A percentile compares a stretch with the other conserved stretches of the same genome.
These are phyloP conservation scores for Ammopiptanthus mongolicus DNA, from an alignment of 306 rosid species.

Conservation along the genomic window DNA sequence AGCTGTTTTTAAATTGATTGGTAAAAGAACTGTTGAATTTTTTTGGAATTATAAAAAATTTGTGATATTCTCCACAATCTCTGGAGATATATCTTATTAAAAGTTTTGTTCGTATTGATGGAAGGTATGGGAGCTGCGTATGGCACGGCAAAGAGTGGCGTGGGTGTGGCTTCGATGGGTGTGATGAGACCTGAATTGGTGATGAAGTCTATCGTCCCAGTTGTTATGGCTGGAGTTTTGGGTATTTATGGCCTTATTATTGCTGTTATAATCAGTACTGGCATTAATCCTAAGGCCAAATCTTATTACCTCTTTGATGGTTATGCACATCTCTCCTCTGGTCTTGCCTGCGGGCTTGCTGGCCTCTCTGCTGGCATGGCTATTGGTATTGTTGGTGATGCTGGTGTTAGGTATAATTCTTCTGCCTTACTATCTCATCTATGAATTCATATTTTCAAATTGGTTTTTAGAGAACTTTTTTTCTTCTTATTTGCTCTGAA, in stretches of 20 bases:
- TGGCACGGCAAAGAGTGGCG: slow-evolving; percentile 89
- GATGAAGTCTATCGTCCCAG: slow-evolving; percentile 88
- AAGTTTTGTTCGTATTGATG: slow-evolving; percentile 13
- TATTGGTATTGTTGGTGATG: slow-evolving; percentile 88
- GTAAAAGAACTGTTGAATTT: background rate
- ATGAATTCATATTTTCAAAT: background rate
- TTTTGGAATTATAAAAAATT: background rate
- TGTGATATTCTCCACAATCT: background rate
- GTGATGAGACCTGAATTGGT: slow-evolving; percentile 94
- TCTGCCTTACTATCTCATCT: background rate
- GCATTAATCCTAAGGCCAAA: slow-evolving; percentile 87
- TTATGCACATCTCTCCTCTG: slow-evolving; percentile 86
- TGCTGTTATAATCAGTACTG: slow-evolving; percentile 88
- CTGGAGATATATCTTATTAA: background rate
- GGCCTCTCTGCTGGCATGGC: slow-evolving; percentile 95
- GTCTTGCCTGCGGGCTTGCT: slow-evolving; percentile 85
- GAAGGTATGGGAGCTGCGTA: slow-evolving; percentile 95
- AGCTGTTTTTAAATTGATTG: background rate
- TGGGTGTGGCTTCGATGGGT: slow-evolving; percentile 91
- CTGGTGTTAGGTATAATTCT: slow-evolving; percentile 73
- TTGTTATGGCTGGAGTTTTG: slow-evolving; percentile 94
- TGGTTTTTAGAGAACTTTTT: background rate
- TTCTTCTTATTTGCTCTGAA: background rate
- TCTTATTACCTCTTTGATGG: slow-evolving; percentile 87
- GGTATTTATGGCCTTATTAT: slow-evolving; percentile 89